Percentiles rank a stretch among this genome's conserved stretches.
Conservation (phyloP, 805 yeast genomes). For the Hemisphaericaspora nanyangensis region DNA sequence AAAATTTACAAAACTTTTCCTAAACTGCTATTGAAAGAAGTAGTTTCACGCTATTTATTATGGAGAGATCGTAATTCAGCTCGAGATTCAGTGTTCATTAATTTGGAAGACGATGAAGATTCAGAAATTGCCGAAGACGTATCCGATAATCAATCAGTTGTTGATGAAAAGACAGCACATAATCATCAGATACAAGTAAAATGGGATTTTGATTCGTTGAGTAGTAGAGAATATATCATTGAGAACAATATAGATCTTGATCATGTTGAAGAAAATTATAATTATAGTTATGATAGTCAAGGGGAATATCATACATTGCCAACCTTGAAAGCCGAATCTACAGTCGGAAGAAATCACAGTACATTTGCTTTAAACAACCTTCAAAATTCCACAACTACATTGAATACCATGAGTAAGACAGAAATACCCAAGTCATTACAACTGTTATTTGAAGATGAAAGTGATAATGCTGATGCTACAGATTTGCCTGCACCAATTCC, state of each 20-base stretch:
- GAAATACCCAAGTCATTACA: slow-evolving; percentile 72
- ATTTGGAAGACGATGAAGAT: slow-evolving; percentile 19
- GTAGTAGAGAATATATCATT: slow-evolving; percentile 66
- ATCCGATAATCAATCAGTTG: slow-evolving; percentile 8
- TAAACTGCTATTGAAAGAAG: slow-evolving; percentile 61
- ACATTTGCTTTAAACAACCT: slow-evolving; percentile 2
- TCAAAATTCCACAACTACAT: slow-evolving; percentile 9
- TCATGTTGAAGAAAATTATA: slow-evolving; percentile 25
- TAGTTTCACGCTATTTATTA: slow-evolving; percentile 65
- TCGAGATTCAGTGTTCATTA: slow-evolving; percentile 44
- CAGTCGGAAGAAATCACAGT: slow-evolving; percentile 3
- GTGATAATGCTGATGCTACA: slow-evolving; percentile 9
- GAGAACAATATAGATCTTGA: slow-evolving; percentile 59
- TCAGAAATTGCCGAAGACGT: background rate
- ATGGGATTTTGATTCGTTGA: slow-evolving; percentile 89
- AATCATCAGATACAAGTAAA: slow-evolving; percentile 44
- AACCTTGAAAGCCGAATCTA: slow-evolving; percentile 14
- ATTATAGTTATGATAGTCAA: slow-evolving; percentile 15
- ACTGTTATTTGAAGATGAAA: slow-evolving; percentile 59
- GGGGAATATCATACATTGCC: slow-evolving; percentile 24
- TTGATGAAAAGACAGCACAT: slow-evolving; percentile 2
- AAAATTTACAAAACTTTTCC: slow-evolving; percentile 57
- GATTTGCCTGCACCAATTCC: slow-evolving; percentile 10
- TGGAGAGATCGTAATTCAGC: slow-evolving; percentile 66
- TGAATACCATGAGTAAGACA: slow-evolving; percentile 5